These are phyloP conservation scores for Gryganskiella cystojenkinii DNA, from an alignment of 192 early-diverging fungal species.

Conservation along the genomic window DNA sequence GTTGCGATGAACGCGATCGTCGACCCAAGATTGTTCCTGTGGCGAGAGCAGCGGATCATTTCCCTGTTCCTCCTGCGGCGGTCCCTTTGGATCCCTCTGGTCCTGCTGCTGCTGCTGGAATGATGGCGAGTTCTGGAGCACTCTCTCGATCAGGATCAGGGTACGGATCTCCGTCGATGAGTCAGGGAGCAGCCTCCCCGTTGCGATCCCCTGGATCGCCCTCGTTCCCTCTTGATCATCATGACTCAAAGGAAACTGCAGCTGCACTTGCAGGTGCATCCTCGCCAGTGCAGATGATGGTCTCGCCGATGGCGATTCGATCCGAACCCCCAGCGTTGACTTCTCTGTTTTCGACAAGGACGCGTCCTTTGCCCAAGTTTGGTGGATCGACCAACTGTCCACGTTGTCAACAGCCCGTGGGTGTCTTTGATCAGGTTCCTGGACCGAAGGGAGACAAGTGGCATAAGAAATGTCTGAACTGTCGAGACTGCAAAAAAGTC, in stretches of 20 bases:
- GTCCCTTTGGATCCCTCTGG: slow-evolving; percentile 16
- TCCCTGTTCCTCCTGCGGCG: slow-evolving; percentile 19
- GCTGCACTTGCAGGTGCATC: not conserved
- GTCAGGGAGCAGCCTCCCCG: slow-evolving; percentile 16
- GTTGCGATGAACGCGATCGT: slow-evolving; percentile 38
- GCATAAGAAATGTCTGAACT: slow-evolving; percentile 66
- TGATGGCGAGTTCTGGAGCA: slow-evolving; percentile 12
- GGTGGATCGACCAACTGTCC: slow-evolving; percentile 60
- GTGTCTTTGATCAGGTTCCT: slow-evolving; percentile 60
- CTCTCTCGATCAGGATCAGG: slow-evolving; percentile 22
- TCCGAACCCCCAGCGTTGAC: slow-evolving; percentile 26
- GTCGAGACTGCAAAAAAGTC: slow-evolving; percentile 59
- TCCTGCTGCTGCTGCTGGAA: slow-evolving; percentile 7
- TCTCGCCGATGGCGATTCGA: slow-evolving; percentile 14
- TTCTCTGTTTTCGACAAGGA: slow-evolving; percentile 50
- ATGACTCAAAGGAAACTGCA: not conserved
- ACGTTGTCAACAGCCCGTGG: slow-evolving; percentile 56
- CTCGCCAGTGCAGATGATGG: slow-evolving; percentile 34
- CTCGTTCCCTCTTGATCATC: not conserved
- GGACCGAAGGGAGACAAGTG: slow-evolving; percentile 61
- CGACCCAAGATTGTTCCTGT: slow-evolving; percentile 48
- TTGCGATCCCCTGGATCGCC: slow-evolving; percentile 32
- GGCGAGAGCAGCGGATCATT: slow-evolving; percentile 23
- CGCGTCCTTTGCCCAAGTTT: slow-evolving; percentile 54
- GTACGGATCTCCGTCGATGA: slow-evolving; percentile 16